These are phyloP conservation scores for Penicillium alfredii DNA, from an alignment of 495 filamentous ascomycete genomes.

Conservation along the genomic window DNA sequence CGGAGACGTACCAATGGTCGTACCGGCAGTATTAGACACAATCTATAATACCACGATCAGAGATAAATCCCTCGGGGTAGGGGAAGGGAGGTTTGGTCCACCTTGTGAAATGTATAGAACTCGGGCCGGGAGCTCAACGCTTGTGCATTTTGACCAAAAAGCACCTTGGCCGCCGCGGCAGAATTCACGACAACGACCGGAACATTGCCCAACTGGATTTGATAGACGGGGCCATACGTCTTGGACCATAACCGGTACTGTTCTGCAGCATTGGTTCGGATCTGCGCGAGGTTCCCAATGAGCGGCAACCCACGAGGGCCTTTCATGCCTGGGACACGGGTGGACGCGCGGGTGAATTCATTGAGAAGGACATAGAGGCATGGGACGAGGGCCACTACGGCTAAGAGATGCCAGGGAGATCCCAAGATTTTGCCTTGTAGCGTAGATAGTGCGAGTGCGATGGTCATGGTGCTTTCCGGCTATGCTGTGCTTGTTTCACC, in stretches of 20 bases:
- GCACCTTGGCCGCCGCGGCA: constrained; percentile 47
- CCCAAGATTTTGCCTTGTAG: constrained; percentile 19
- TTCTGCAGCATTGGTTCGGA: constrained; percentile 53
- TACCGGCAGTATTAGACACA: constrained; percentile 56
- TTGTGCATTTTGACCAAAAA: constrained; percentile 55
- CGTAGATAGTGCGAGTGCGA: constrained; percentile 19
- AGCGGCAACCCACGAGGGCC: constrained; percentile 54
- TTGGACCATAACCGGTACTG: constrained; percentile 55
- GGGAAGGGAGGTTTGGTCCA: constrained; percentile 17
- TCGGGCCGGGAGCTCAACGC: constrained; percentile 55
- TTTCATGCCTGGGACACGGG: constrained; percentile 45
- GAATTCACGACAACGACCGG: constrained; percentile 57
- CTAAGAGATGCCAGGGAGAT: constrained; percentile 26
- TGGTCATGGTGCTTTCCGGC: constrained; percentile 27
- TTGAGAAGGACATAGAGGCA: constrained; percentile 46
- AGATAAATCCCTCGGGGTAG: not conserved
- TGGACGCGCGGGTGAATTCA: constrained; percentile 45
- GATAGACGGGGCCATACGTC: constrained; percentile 54
- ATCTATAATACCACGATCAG: constrained; percentile 34
- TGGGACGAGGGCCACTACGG: constrained; percentile 22
- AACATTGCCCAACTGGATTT: constrained; percentile 59
- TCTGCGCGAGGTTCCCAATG: constrained; percentile 58
- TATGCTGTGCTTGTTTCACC: too few relatives aligned
- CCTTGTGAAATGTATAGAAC: constrained; percentile 62
- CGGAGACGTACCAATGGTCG: constrained; percentile 60